Conservation (phyloP, 495 filamentous ascomycete species). For the Aspergillus campestris region DNA sequence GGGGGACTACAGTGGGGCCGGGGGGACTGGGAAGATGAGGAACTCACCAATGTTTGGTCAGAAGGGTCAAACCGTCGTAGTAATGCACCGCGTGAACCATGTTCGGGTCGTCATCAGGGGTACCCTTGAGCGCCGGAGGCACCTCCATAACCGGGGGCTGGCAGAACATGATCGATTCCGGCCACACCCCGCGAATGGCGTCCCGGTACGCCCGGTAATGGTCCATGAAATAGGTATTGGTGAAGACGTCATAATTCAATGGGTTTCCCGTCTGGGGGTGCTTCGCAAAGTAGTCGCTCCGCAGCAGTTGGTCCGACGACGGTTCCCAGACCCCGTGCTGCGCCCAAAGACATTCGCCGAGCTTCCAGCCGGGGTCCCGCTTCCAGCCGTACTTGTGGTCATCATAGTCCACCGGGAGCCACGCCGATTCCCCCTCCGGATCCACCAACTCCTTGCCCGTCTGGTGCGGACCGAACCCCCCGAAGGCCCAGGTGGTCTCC, state of each 20-base stretch:
- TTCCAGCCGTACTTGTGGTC: slow-evolving; percentile 87
- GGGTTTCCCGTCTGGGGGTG: slow-evolving; percentile 59
- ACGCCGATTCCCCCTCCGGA: slow-evolving; percentile 74
- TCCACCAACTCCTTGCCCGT: slow-evolving; percentile 77
- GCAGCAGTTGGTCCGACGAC: slow-evolving; percentile 61
- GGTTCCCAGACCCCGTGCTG: slow-evolving; percentile 96
- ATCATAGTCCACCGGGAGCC: slow-evolving; percentile 73
- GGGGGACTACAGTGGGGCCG: no score
- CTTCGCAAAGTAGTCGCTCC: slow-evolving; percentile 82
- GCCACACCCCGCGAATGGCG: slow-evolving; percentile 65
- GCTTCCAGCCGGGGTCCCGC: slow-evolving; percentile 77
- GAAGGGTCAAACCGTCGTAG: slow-evolving; percentile 91
- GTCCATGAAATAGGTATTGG: slow-evolving; percentile 79
- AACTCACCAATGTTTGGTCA: slow-evolving; percentile 89
- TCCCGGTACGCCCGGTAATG: slow-evolving; percentile 71
- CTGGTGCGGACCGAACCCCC: slow-evolving; percentile 83
- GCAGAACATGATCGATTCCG: slow-evolving; percentile 77
- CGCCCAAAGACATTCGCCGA: slow-evolving; percentile 93
- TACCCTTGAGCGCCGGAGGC: slow-evolving; percentile 80
- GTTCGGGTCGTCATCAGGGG: slow-evolving; percentile 76
- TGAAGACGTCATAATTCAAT: slow-evolving; percentile 76
- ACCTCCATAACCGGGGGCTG: slow-evolving; percentile 90
- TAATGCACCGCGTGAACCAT: slow-evolving; percentile 93
- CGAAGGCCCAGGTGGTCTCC: slow-evolving; percentile 86
- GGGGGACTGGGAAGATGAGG: no score